A percentile compares a stretch with the other conserved stretches of the same genome.
phyloP scores from a whole-genome alignment of 768 basidiomycete species.

The Suillus subaureus region DNA sequence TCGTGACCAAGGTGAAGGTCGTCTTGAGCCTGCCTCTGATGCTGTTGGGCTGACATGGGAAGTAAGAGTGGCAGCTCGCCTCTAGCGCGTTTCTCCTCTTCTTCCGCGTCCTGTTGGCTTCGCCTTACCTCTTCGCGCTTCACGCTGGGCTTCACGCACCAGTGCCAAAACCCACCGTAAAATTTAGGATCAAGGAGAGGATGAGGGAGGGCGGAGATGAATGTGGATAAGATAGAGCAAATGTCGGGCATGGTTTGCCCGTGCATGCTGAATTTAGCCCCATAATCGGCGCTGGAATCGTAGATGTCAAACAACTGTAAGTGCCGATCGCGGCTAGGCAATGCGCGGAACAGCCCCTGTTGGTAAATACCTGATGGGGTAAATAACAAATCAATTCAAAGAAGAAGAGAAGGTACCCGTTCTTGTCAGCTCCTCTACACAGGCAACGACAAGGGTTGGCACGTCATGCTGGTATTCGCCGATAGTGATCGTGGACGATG shows the following conservation, averaged over 20 bases:
- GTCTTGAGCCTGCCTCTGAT: slow-evolving; percentile 13
- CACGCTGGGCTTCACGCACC: slow-evolving; percentile 47
- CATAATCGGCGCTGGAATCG: slow-evolving; percentile 32
- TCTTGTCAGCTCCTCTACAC: slow-evolving; percentile 49
- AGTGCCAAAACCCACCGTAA: slow-evolving; percentile 44
- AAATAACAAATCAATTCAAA: slow-evolving; percentile 7
- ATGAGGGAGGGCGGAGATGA: slow-evolving; percentile 47
- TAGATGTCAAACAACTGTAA: slow-evolving; percentile 41
- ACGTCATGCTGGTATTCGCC: slow-evolving; percentile 41
- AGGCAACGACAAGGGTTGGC: slow-evolving; percentile 41
- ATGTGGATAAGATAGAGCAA: slow-evolving; percentile 48
- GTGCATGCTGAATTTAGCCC: slow-evolving; percentile 29
- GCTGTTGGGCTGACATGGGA: slow-evolving; percentile 12
- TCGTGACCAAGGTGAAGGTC: slow-evolving; percentile 20
- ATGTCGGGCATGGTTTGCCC: slow-evolving; percentile 44
- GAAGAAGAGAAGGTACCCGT: slow-evolving; percentile 33
- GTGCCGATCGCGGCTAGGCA: slow-evolving; percentile 43
- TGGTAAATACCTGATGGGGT: slow-evolving; percentile 42
- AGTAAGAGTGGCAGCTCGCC: slow-evolving; percentile 29
- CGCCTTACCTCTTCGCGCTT: slow-evolving; percentile 34
- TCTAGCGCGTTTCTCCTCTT: slow-evolving; percentile 32
- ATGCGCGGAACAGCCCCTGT: slow-evolving; percentile 43
- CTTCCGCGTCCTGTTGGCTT: slow-evolving; percentile 32
- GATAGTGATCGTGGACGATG: slow-evolving; percentile 35
- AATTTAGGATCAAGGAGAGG: slow-evolving; percentile 46